These are phyloP conservation scores for Pyracantha coccinea DNA, from an alignment of 331 rosid species.

Conservation along the genomic window DNA sequence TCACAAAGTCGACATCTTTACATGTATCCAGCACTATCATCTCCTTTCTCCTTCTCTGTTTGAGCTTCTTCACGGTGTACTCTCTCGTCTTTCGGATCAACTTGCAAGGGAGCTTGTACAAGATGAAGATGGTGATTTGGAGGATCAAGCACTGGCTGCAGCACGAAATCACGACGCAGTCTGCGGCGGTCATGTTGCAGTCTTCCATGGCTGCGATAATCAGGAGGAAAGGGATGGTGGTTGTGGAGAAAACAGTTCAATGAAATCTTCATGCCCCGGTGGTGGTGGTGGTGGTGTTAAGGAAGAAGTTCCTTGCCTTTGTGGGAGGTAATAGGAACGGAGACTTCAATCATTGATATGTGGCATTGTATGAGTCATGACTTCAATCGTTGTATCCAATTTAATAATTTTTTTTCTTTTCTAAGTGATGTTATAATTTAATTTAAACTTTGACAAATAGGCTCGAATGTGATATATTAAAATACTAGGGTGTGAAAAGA, in stretches of 20 bases:
- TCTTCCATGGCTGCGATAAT: slow-evolving; percentile 59
- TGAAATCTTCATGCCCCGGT: slow-evolving; percentile 6
- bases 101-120: slow-evolving; percentile 60
- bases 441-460: too few species aligned
- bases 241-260: slow-evolving; percentile 8
- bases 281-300: neutral
- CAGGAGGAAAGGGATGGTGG: slow-evolving; percentile 3
- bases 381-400: neutral
- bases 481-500: too few species aligned
- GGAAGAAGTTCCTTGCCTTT: slow-evolving; percentile 13
- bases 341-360: slow-evolving; percentile 21
- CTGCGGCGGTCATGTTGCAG: slow-evolving; percentile 41
- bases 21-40: slow-evolving; percentile 9
- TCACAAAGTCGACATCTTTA: slow-evolving; percentile 14
- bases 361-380: slow-evolving; percentile 10
- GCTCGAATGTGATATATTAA: too few species aligned
- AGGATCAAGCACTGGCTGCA: slow-evolving; percentile 83
- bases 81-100: slow-evolving; percentile 39
- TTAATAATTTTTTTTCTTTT: too few species aligned
- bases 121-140: slow-evolving; percentile 48
- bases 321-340: slow-evolving; percentile 20
- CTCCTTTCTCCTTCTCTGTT: slow-evolving; percentile 19
- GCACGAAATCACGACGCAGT: slow-evolving; percentile 70
- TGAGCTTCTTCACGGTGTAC: slow-evolving; percentile 25
- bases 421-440: too few species aligned